Base-by-base conservation (phyloP, 2,329 filamentous ascomycete genomes). In the Eutypa lata region DNA sequence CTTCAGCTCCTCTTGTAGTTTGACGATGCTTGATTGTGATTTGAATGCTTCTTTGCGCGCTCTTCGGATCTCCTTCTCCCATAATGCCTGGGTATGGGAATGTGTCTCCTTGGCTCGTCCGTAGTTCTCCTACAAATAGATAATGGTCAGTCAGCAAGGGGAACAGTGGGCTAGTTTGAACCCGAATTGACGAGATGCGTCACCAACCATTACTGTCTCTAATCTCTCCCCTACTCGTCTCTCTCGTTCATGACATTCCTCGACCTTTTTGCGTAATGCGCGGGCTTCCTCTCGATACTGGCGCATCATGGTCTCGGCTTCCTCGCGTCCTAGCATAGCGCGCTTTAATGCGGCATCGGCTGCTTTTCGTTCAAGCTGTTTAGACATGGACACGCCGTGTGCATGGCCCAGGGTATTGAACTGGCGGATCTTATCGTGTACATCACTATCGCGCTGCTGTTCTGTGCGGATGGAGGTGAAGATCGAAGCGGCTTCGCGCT, bases 31-130 rank as follows among this genome's bases (percentile, higher is more conserved):
- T 2, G 86, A 89, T 60, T 89, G 86, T n/a, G 82, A 80, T 65
- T 89, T 90, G 77, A 89, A 90, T 2, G 84, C 84, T 61, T 90
- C 88, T 61, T 90, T 90, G 48, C 86, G 77, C 10, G 82, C 79
- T 52, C 83, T 78, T 51, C 87, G 80, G 43, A 89, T 84, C 67
- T 90, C 87, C 66, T 90, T 90, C 62, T 90, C 87, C 81, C 87
- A 90, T 10, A 88, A 70, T 19, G 82, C 73, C 68, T 87, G 82
- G 10, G 83, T 85, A 65, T 87, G 83, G 38, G 81, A 78, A 60
- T 87, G 80, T 37, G 84, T 87, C 63, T 88, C 87, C 68, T 90
- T 90, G 49, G 83, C 80, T 55, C 84, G 84, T 28, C 83, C 80
- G 62, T 87, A 87, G 65, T 86, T 87, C 62, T 89, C 87, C 87